Evolutionary conservation across 352 stramenopile species (phyloP), one percentile per base, ranked within the genome.

Genomic region (Globisporangium megalacanthum): DNA sequence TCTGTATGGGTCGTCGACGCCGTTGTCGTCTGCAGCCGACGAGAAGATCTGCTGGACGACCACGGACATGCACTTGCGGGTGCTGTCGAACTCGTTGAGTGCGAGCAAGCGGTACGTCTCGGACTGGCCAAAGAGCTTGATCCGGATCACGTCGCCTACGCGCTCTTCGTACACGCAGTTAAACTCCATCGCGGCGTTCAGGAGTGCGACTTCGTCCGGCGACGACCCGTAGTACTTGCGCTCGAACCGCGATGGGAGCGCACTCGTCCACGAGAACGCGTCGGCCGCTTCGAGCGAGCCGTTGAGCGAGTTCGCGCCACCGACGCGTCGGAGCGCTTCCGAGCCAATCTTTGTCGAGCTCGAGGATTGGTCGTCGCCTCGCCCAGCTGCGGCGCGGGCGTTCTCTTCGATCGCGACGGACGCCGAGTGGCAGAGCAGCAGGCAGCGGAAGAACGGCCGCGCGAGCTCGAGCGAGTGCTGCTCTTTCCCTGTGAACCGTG

Each of bases 71-170:
- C 85, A 95, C 54, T 92, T 93, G 9, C 83, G 61, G 2, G 86
- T 91, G 52, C 85, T 94, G 60, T 94, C 86, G 31, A 94, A 94
- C 49, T 96, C 86, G 49, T 94, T 95, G 8, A 94, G 51, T 10
- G 83, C 86, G 7, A 95, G 58, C 13, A 95, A 47, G 47, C 82
- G 82, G 45, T 92, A 93, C 4, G 72, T 81, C 41, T 94, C 83
- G 0, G 61, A 57, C n/a, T 87, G 67, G 0, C 83, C 83, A 52
- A 95, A 95, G 25, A 94, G 69, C 1, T 78, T 77, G 46, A 89
- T 88, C 53, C 80, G 71, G 36, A 94, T 79, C n/a, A 90, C 48
- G 37, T 94, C 83, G 7, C 76, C 72, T 20, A 86, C 71, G n/a
- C 78, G 72, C n/a, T 79, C 79, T 65, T 89, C 77, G 39, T 88